phyloP scores from a whole-genome alignment of 495 filamentous ascomycete genomes.

The Cercophora newfieldiana region DNA sequence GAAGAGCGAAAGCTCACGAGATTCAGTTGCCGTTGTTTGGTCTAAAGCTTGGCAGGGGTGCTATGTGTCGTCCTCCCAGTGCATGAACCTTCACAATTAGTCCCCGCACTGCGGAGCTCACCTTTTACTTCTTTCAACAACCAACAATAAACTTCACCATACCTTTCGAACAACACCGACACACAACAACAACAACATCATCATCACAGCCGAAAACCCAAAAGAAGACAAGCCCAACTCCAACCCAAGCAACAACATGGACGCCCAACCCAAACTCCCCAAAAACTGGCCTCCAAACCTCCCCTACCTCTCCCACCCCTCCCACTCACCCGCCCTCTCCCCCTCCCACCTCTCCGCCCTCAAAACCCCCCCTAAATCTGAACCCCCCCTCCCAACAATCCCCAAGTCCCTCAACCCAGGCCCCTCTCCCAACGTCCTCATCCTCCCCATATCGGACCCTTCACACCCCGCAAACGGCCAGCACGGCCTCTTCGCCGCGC shows the following conservation, averaged over 20 bases:
- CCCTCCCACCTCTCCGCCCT: conserved; percentile 39
- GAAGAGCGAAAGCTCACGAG: neutral
- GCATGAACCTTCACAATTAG: neutral
- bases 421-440: conserved; percentile 52
- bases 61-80: neutral
- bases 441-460: conserved; percentile 53
- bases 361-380: conserved; percentile 36
- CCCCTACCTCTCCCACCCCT: conserved; percentile 53
- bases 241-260: neutral
- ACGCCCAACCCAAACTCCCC: conserved; percentile 31
- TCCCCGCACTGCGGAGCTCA: neutral
- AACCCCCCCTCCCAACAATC: conserved; percentile 5
- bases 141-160: neutral
- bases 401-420: conserved; percentile 38
- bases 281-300: conserved; percentile 59
- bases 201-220: neutral
- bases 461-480: conserved; percentile 63
- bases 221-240: neutral
- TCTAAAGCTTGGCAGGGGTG: neutral
- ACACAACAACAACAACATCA: neutral
- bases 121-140: neutral
- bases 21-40: neutral
- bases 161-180: neutral
- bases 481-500: conserved; percentile 63
- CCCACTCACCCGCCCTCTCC: conserved; percentile 49